Evolutionary conservation across 768 basidiomycete species (phyloP).

Genomic region (Kwoniella sp.): DNA sequence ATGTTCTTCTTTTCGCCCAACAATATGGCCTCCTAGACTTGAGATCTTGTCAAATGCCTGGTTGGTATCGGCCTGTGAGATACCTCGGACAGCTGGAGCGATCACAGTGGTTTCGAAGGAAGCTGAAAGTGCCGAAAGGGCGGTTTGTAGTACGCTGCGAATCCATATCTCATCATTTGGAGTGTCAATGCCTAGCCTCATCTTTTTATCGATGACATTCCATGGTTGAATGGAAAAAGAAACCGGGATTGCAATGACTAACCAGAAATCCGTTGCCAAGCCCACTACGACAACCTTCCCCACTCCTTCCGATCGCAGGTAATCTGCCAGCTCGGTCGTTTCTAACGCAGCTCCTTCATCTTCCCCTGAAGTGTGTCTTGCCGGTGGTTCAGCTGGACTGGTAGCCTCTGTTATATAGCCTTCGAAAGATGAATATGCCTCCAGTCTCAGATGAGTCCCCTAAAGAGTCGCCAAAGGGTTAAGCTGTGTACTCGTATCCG

Average conservation of each 20-base stretch:
- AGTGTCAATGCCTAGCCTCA: too few relatives aligned
- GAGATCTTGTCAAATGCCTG: slow-evolving; percentile 21
- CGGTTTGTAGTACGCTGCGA: slow-evolving; percentile 28
- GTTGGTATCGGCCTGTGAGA: slow-evolving; percentile 17
- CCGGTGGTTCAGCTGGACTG: slow-evolving; percentile 21
- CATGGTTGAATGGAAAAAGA: too few relatives aligned
- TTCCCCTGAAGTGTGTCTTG: slow-evolving; percentile 3
- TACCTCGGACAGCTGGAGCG: slow-evolving; percentile 33
- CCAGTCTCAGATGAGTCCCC: slow-evolving; percentile 61
- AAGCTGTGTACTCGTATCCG: too few relatives aligned
- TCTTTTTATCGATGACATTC: too few relatives aligned
- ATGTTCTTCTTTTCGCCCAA: slow-evolving; percentile 6
- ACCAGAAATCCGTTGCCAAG: slow-evolving; percentile 76
- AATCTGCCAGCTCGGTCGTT: slow-evolving; percentile 52
- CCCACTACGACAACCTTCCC: slow-evolving; percentile 66
- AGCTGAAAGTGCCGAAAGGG: slow-evolving; percentile 22
- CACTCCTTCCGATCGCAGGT: slow-evolving; percentile 57
- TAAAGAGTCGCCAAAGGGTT: slow-evolving; percentile 6
- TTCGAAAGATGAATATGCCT: slow-evolving; percentile 79
- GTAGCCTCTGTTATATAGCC: slow-evolving; percentile 36
- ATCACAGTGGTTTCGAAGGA: slow-evolving; percentile 34
- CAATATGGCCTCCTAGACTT: slow-evolving; percentile 21
- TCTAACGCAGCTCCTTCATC: slow-evolving; percentile 57
- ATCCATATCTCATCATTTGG: too few relatives aligned
- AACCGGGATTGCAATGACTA: too few relatives aligned